Base-by-base conservation (phyloP, 2,329 filamentous ascomycete genomes). In the Epichloe gansuensis region DNA sequence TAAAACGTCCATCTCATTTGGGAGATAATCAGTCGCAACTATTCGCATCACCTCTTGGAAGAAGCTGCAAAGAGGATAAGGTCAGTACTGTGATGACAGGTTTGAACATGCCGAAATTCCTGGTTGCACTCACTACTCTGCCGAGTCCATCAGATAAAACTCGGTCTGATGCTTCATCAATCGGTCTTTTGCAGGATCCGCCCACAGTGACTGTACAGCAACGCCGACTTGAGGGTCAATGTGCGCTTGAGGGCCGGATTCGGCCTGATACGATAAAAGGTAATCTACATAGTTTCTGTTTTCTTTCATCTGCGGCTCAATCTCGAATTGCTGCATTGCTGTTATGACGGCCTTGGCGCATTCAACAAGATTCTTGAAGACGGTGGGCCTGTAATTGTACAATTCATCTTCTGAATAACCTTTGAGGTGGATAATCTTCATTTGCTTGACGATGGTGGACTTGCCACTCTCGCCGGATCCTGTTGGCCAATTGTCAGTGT, bases 391-490 rank as follows among this genome's bases (percentile, higher is more conserved):
- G 73, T 97, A 97, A 66, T 95, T 85, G 63, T 86, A 86, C 48
- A 97, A 77, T 70, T 98, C 93, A 62, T 97, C 91, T 59, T 89
- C 82, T 11, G 88, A 90, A 71, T 98, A 98, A 55, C 93, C 93
- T 71, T 96, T 95, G 63, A 97, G 85, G 66, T 98, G 93, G 64
- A 98, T 97, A 62, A 98, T 98, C 73, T 97, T 98, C 93, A 98
- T 98, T 76, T 98, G 93, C 71, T 98, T 98, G 60, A 98, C 93
- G 63, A 98, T 97, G 9, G 93, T 98, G 53, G 93, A 97, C 72
- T 98, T 98, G 60, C 93, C 93, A 70, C 91, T 97, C 74, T 98
- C 93, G 59, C 93, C 93, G 58, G 93, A 97, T 59, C 93, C 93
- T 96, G 67, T 59, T 35, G 52, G 36, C 27, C 36, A 11, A 41